These are phyloP conservation scores for Fusarium drepaniforme DNA, from an alignment of 2,329 filamentous ascomycete genomes.

Conservation along the genomic window DNA sequence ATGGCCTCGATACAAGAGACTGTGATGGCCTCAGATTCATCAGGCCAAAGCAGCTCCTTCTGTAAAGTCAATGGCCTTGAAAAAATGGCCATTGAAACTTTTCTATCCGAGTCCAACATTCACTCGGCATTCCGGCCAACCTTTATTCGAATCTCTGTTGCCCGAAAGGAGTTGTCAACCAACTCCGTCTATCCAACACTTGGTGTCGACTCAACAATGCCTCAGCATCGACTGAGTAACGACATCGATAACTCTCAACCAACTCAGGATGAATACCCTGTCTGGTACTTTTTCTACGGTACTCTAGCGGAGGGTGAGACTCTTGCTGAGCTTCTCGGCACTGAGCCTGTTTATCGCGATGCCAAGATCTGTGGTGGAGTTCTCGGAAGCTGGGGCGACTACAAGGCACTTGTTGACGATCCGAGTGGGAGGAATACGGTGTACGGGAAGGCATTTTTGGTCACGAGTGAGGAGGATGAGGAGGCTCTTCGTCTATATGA, in stretches of 20 bases:
- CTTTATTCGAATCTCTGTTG: constrained; percentile 6
- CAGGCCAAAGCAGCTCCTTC: not conserved
- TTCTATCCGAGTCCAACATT: not conserved
- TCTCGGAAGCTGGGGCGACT: not conserved
- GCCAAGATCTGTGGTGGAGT: not conserved
- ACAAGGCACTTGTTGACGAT: constrained; percentile 12
- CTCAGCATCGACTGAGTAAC: not conserved
- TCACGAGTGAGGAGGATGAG: constrained; percentile 2
- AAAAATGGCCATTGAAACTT: not conserved
- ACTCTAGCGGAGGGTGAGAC: not conserved
- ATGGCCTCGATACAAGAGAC: not conserved
- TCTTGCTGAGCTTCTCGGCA: not conserved
- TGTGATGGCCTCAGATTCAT: not conserved
- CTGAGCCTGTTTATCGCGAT: not conserved
- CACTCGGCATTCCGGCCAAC: not conserved
- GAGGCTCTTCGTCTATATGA: constrained; percentile 9
- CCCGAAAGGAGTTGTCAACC: not conserved
- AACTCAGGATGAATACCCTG: constrained; percentile 1
- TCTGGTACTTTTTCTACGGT: constrained; percentile 20
- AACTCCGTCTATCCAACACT: not conserved
- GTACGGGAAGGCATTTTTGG: not conserved
- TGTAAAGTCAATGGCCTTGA: not conserved
- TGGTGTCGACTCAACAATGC: constrained; percentile 9
- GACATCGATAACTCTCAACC: not conserved
- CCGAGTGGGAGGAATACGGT: not conserved